Evolutionary conservation across 2,329 filamentous ascomycete species (phyloP), one percentile per base, ranked within the genome.

Genomic region (Talaromyces piceae): DNA sequence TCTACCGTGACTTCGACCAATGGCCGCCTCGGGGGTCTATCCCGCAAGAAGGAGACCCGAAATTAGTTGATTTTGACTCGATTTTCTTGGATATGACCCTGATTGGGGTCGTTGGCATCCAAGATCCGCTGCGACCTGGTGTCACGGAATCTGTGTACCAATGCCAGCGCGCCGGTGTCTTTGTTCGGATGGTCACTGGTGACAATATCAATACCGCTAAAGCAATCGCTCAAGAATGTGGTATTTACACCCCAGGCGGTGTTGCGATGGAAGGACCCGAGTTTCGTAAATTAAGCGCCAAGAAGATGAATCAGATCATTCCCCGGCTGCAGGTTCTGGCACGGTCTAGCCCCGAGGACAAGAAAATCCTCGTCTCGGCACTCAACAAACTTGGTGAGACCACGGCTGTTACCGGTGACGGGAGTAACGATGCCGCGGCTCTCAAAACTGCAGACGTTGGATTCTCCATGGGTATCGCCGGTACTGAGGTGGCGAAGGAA

Each of bases 391-490:
- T 83, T 63, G 82, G 82, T 43, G 86, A 91, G 66, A 89, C 84
- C 13, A 87, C 91, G 47, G 87, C 87, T 41, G 87, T 91, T 9
- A 91, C 87, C 26, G 87, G 87, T 58, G 87, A 91, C 61, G 87
- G 87, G 50, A 91, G 87, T 59, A 91, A 91, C 65, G 87, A 91
- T 67, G 87, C 86, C 3, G 87, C 87, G 23, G 87, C 87, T 46
- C 76, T 91, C 45, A 90, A 88, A 70, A 84, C 84, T 61, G 87
- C 87, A 5, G 87, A 91, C 62, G 84, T 91, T 45, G 87, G 87
- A 23, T 91, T 91, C 69, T 88, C 87, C 16, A 91, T 91, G 87
- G 87, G 87, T 58, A 88, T 91, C 49, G 79, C 87, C 12, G 87
- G 87, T 55, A 91, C 87, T 0, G 87, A 91, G 66, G 87, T 91